Evolutionary conservation across 2,329 filamentous ascomycete genomes (phyloP), one percentile per base, ranked within the genome.

Genomic region (Hypoxylon sp.): DNA sequence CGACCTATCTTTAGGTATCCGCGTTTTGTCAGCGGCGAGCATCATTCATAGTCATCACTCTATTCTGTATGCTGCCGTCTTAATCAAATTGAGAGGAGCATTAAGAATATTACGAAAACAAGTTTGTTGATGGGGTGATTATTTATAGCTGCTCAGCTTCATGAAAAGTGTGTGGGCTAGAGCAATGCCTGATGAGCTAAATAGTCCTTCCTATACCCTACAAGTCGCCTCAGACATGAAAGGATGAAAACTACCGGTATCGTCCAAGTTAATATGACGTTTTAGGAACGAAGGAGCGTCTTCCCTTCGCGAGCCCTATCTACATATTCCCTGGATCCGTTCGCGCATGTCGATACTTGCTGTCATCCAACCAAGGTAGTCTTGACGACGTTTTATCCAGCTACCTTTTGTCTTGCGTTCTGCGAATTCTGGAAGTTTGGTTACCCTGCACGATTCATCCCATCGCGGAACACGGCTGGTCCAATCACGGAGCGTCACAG

Each of bases 401-500:
- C 16, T 57, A 20, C n/a, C 8, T 58, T 62, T 40, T 44, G 24
- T 60, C 32, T 42, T 45, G 16, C 24, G 36, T 64, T 64, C 65
- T 66, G 62, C 54, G 62, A 66, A 46, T 66, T 64, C 66, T 66
- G 62, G 62, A 65, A 66, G 51, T 66, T 42, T 60, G 55, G 65
- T 45, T 65, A 18, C 16, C 12, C 51, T 64, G 59, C 59, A 49
- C 57, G 42, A 65, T 58, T 44, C 48, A 61, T 61, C 66, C 62
- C 59, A 53, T 38, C 42, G 33, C 32, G 51, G 59, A 55, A 64
- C 46, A 16, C 18, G 22, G 48, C 20, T 64, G n/a, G 22, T 28
- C 66, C 66, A 68, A 68, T 68, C 63, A 65, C 59, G 59, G 62
- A 65, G 49, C 51, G 33, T 68, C 62, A 58, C 65, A 59, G 58